Conservation (phyloP, 1,139 yeast species). For the Kluyveromyces marxianus region DNA sequence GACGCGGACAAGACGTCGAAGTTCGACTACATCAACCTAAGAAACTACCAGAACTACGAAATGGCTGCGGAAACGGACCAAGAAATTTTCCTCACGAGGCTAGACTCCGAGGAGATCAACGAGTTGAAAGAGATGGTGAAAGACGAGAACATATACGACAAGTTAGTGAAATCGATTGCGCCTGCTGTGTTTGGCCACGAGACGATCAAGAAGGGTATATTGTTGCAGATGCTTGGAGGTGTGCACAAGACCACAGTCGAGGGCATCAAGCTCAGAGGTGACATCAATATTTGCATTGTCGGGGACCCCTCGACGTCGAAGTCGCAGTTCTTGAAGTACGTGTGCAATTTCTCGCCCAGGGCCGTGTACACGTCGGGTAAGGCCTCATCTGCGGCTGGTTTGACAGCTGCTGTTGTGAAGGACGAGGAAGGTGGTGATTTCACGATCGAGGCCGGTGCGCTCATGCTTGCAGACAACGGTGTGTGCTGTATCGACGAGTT, state of each 20-base stretch:
- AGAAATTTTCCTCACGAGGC: constrained; percentile 68
- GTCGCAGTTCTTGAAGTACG: constrained; percentile 92
- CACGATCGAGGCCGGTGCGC: constrained; percentile 97
- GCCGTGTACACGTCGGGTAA: constrained; percentile 97
- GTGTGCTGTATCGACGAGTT: constrained; percentile 98
- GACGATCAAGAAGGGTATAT: constrained; percentile 82
- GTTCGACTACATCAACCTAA: constrained; percentile 20
- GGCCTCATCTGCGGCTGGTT: constrained; percentile 98
- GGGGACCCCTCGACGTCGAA: constrained; percentile 99
- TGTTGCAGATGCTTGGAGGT: constrained; percentile 87
- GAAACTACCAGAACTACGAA: constrained; percentile 25
- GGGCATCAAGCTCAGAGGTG: constrained; percentile 95
- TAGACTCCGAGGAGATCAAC: constrained; percentile 75
- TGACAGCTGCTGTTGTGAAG: constrained; percentile 95
- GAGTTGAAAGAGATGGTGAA: constrained; percentile 89
- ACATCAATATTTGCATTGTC: constrained; percentile 90
- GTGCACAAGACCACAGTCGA: constrained; percentile 92
- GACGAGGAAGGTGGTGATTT: constrained; percentile 98
- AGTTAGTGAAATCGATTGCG: constrained; percentile 82
- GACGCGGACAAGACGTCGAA: constrained; percentile 16
- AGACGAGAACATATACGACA: constrained; percentile 78
- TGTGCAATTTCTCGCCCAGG: constrained; percentile 85
- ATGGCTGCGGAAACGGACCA: constrained; percentile 46
- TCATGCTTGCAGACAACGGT: constrained; percentile 98
- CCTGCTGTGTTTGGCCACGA: constrained; percentile 98